Percentiles rank a stretch among this genome's conserved stretches.
These are phyloP conservation scores for Monosporascus sp. DNA, from an alignment of 2,329 filamentous ascomycete genomes.

Conservation along the genomic window DNA sequence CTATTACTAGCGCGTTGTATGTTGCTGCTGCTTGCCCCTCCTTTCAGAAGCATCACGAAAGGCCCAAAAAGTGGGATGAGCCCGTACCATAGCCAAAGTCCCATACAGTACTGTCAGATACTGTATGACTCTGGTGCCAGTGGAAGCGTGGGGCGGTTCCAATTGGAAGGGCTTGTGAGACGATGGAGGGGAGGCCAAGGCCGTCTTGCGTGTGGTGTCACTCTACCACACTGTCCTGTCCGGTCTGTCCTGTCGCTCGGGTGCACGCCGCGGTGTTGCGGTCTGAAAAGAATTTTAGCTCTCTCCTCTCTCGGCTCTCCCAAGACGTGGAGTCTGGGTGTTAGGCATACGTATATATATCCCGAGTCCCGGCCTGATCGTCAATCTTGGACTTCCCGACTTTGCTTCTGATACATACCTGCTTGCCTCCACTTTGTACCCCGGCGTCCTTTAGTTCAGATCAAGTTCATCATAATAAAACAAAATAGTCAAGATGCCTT, in stretches of 20 bases:
- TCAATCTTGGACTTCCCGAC: background rate
- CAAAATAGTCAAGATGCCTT: constrained; percentile 22
- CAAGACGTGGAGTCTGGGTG: too few species aligned
- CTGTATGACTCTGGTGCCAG: background rate
- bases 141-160: background rate
- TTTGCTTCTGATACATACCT: background rate
- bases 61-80: background rate
- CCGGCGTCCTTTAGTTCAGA: background rate
- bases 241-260: background rate
- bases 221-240: too few species aligned
- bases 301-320: background rate
- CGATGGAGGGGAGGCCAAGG: background rate
- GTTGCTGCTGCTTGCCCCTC: background rate
- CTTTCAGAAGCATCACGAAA: background rate
- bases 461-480: background rate
- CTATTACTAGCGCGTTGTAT: background rate
- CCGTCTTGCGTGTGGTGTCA: too few species aligned
- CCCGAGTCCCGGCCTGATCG: background rate
- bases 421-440: background rate
- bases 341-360: background rate
- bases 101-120: background rate
- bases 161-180: background rate
- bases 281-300: background rate
- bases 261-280: background rate
- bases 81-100: too few species aligned